Base-by-base conservation (phyloP, 257 asterid species). In the Paulownia fortunei region DNA sequence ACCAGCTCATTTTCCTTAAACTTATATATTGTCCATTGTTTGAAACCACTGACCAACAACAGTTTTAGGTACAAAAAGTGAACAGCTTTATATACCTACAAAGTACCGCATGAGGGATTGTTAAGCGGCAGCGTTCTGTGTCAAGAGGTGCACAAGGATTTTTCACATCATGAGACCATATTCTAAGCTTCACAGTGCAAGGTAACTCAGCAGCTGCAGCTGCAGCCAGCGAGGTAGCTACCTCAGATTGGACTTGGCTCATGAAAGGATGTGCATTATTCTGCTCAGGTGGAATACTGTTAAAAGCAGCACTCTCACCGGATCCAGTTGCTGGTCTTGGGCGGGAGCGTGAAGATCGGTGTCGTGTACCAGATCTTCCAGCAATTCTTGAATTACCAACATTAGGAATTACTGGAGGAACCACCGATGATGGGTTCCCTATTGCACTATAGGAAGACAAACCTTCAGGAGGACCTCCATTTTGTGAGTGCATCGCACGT, bases 131-230 rank as follows among this genome's bases (percentile, higher is more conserved):
- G 12, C 84, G 86, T 51, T 84, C 89, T 58, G 91, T 51, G 73
- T 90, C 94, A 76, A 93, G 98, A 55, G 83, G 84, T 24, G 85
- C 85, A 75, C 97, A 84, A 68, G 98, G 97, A 84, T 87, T 90
- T 73, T 92, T 85, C 74, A 87, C 81, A 79, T 95, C 97, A 80
- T 93, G 94, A 68, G 97, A 83, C 99, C 99, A 95, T 87, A 95
- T 86, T 83, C 97, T 87, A 74, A 95, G 98, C 88, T 92, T 93
- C 85, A 95, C 99, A 11, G 98, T 95, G 87, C 99, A 95, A 69
- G 99, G 99, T 71, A 95, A 85, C 84, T 95, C 99, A 4, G 99
- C 90, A 30, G 99, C 92, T 5, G 99, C 96, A 30, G 98, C 97
- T 61, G 98, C 98, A 73, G 98, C 92, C 79, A 93, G 81, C 9